phyloP scores from a whole-genome alignment of 352 stramenopile genomes.

The Saprolegnia parasitica region DNA sequence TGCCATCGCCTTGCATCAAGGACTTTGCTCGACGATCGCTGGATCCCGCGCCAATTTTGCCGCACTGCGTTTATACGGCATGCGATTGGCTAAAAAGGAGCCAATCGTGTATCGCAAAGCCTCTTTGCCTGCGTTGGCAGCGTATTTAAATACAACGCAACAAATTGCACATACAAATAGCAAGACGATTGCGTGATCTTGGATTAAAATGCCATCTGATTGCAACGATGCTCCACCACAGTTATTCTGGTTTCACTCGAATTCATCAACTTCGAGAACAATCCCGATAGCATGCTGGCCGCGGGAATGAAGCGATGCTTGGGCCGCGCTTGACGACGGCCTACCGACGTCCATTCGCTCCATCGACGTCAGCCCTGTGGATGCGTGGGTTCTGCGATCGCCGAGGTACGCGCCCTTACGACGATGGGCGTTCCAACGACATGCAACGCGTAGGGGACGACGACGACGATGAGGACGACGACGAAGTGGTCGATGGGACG shows the following conservation, averaged over 20 bases:
- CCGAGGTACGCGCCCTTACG: background rate
- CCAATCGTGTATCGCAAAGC: background rate
- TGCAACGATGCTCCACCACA: background rate
- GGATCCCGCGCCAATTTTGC: no score
- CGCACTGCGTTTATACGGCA: background rate
- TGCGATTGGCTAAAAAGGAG: background rate
- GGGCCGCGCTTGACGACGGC: background rate
- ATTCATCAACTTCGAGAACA: constrained; percentile 20
- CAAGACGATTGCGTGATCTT: background rate
- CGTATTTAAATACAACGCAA: background rate
- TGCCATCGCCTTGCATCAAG: no score
- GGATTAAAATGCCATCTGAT: background rate
- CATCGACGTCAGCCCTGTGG: constrained; percentile 2
- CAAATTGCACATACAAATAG: background rate
- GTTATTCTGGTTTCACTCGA: constrained; percentile 13
- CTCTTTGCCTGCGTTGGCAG: background rate
- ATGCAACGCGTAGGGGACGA: background rate
- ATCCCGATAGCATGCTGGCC: constrained; percentile 5
- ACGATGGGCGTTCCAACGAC: background rate
- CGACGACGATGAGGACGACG: constrained; percentile 11
- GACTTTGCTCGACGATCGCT: no score
- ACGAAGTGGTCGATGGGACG: constrained; percentile 1
- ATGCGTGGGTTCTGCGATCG: constrained; percentile 15
- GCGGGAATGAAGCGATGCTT: constrained; percentile 25
- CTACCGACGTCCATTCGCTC: constrained; percentile 3